phyloP scores from a whole-genome alignment of 163 green algal species.

The Volvox carteri region DNA sequence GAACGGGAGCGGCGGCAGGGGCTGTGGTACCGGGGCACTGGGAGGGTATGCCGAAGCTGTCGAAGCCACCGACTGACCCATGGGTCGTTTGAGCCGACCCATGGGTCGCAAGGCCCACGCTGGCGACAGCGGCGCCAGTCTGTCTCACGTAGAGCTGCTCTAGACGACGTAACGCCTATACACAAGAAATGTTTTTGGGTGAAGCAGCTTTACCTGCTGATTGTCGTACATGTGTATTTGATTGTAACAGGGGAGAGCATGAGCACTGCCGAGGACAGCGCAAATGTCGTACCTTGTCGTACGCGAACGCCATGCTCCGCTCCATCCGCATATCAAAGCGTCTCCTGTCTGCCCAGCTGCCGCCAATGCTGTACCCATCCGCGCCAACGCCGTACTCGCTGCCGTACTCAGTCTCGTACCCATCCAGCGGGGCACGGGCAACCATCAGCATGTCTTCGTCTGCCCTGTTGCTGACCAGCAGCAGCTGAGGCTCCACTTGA shows the following conservation, averaged over 20 bases:
- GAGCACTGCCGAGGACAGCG: too few species aligned
- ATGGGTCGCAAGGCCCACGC: too few species aligned
- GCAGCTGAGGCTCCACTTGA: conserved; percentile 68
- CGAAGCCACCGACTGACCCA: not conserved
- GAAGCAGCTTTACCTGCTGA: too few species aligned
- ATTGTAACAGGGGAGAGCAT: not conserved
- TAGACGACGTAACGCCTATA: not conserved
- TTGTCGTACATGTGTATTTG: not conserved
- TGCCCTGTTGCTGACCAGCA: conserved; percentile 74
- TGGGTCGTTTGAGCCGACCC: not conserved
- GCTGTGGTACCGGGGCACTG: too few species aligned
- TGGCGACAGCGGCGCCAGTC: not conserved
- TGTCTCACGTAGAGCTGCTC: not conserved
- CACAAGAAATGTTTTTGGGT: not conserved
- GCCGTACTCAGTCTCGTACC: not conserved
- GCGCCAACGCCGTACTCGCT: not conserved
- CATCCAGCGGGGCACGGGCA: conserved; percentile 1
- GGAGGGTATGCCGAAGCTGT: not conserved
- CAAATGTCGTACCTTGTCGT: conserved; percentile 65
- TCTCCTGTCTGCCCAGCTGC: not conserved
- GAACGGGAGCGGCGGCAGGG: not conserved
- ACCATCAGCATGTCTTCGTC: conserved; percentile 59
- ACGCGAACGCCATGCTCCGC: conserved; percentile 64
- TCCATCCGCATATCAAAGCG: conserved; percentile 65
- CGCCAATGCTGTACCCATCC: not conserved